Percentiles rank a stretch among this genome's conserved stretches.
phyloP scores from a whole-genome alignment of 768 basidiomycete species.

The Naganishia friedmannii region DNA sequence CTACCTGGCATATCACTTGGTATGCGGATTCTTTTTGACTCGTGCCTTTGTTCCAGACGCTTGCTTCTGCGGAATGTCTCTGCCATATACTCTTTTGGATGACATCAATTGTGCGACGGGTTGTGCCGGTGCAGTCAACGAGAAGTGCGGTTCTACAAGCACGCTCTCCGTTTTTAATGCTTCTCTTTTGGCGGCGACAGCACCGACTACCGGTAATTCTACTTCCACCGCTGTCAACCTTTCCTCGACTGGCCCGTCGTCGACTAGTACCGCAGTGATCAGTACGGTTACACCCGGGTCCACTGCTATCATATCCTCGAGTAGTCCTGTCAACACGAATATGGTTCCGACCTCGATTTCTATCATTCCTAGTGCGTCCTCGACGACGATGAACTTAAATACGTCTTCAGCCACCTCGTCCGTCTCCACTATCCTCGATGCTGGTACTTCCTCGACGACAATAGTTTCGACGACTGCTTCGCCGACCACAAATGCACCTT shows the following conservation, averaged over 20 bases:
- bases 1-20: not conserved
- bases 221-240: not conserved
- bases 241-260: not conserved
- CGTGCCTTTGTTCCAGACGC: not conserved
- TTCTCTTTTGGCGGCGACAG: not conserved
- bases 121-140: not conserved
- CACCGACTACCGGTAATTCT: not conserved
- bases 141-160: not conserved
- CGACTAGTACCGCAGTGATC: not conserved
- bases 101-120: not conserved
- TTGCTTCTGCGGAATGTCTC: not conserved
- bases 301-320: not conserved
- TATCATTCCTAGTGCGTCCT: not conserved
- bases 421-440: too few species aligned
- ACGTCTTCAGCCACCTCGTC: too few species aligned
- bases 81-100: too few species aligned
- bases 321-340: not conserved
- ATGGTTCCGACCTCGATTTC: not conserved
- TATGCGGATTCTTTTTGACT: too few species aligned
- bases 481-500: too few species aligned
- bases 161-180: slow-evolving; percentile 3
- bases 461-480: too few species aligned
- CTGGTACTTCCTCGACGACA: too few species aligned
- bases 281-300: not conserved
- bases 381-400: not conserved